Base-by-base conservation (phyloP, 257 asterid genomes). In the Solanum bulbocastanum region DNA sequence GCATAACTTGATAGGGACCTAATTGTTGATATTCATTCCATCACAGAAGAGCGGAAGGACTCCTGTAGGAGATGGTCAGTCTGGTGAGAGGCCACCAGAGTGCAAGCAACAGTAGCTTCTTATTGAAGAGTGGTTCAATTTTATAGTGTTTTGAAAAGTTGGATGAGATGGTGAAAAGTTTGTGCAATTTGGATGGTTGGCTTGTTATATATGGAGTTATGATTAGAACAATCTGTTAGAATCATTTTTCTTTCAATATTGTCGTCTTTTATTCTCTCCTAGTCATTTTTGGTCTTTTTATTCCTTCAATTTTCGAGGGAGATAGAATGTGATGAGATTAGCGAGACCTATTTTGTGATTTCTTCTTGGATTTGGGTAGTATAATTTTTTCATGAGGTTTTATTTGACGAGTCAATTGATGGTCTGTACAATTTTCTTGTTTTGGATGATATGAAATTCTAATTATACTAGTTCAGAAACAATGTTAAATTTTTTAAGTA, bases 51-150 rank as follows among this genome's bases (percentile, higher is more conserved):
- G 92, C 73, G 98, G 90, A 88, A 91, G 92, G 66, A 94, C 92
- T 58, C 91, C 91, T 27, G 92, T 87, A 36, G 94, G 69, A 7
- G 98, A 91, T 10, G 97, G 93, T 72, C 96, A 87, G 72, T 93
- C 90, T 87, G 98, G 98, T 10, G 98, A 96, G 94, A 91, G 94
- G 91, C 96, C 99, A 87, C 96, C 98, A 0, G 98, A 96, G 89
- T 95, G 99, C 94, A 93, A 95, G 90, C 99, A 95, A 88, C 98
- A 95, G 93, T 96, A 93, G 86, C 12, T n/a, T 37, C 58, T 75
- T 37, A 37, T 23, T 39, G 83, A 56, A 39, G 58, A n/a, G 12
- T 75, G 58, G 52, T n/a, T 23, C 3, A 3, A 23, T 75, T 6
- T 39, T 58, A 20, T 20, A 35, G 46, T n/a, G 18, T 36, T 16